Percentiles rank a stretch among this genome's conserved stretches.
These are phyloP conservation scores for Penicillium sp. DNA, from an alignment of 2,329 filamentous ascomycete genomes.

Conservation along the genomic window DNA sequence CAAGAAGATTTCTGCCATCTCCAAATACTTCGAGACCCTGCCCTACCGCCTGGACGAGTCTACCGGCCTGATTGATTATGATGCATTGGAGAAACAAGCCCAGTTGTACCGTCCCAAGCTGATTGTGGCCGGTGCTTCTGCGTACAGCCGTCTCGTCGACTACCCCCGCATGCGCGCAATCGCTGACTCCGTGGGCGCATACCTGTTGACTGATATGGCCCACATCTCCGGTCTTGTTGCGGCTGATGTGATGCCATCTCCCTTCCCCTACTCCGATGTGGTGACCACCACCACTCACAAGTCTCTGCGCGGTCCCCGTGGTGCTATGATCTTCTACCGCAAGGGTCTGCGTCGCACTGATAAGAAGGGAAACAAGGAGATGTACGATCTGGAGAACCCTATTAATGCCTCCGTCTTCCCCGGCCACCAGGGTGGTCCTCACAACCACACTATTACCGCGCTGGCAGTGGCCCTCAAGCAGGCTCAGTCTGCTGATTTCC, in stretches of 20 bases:
- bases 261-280: slow-evolving; percentile 89
- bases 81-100: slow-evolving; percentile 85
- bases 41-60: slow-evolving; percentile 77
- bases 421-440: slow-evolving; percentile 95
- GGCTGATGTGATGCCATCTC: slow-evolving; percentile 87
- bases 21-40: slow-evolving; percentile 98
- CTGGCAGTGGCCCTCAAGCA: slow-evolving; percentile 94
- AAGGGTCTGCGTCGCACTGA: slow-evolving; percentile 91
- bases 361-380: slow-evolving; percentile 84
- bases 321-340: slow-evolving; percentile 99
- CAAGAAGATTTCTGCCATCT: slow-evolving; percentile 96
- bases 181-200: slow-evolving; percentile 88
- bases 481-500: slow-evolving; percentile 86
- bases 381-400: slow-evolving; percentile 91
- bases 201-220: slow-evolving; percentile 96
- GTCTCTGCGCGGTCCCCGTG: slow-evolving; percentile 93
- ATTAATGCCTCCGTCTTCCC: slow-evolving; percentile 99
- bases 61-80: slow-evolving; percentile 97
- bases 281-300: slow-evolving; percentile 99
- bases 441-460: slow-evolving; percentile 99
- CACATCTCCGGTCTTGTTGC: slow-evolving; percentile 97
- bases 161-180: slow-evolving; percentile 96
- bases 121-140: slow-evolving; percentile 93
- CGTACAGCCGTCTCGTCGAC: slow-evolving; percentile 97
- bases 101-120: slow-evolving; percentile 93